phyloP scores from a whole-genome alignment of 1,139 yeast species.

The Hansenula sp. region DNA sequence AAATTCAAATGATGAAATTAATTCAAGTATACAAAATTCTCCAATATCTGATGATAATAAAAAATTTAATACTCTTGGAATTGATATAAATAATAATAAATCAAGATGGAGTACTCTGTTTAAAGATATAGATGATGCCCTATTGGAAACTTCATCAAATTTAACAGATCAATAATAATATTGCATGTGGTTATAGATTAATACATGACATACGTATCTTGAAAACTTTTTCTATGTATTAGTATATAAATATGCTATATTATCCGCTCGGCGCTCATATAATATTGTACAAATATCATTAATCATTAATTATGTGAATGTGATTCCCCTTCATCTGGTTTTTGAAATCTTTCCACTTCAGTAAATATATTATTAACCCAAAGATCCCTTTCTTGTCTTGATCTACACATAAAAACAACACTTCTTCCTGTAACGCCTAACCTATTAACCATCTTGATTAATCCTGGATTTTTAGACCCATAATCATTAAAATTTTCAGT shows the following conservation, averaged over 20 bases:
- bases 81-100: neutral
- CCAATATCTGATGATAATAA: neutral
- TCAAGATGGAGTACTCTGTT: constrained; percentile 17
- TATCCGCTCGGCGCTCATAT: too few relatives aligned
- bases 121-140: constrained; percentile 19
- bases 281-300: too few relatives aligned
- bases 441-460: constrained; percentile 40
- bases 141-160: constrained; percentile 10
- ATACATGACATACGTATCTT: too few relatives aligned
- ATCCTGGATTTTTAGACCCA: constrained; percentile 34
- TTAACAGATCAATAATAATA: neutral
- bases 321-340: neutral
- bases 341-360: constrained; percentile 57
- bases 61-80: neutral
- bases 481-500: neutral
- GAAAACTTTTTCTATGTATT: too few relatives aligned
- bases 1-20: neutral
- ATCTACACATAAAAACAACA: constrained; percentile 73
- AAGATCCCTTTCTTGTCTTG: constrained; percentile 75
- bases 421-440: constrained; percentile 67
- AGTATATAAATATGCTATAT: too few relatives aligned
- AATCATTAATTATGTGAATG: too few relatives aligned
- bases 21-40: neutral
- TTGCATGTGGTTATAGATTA: too few relatives aligned
- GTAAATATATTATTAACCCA: constrained; percentile 70